Evolutionary conservation across 352 stramenopile species (phyloP).

Genomic region (Globisporangium emineosum): DNA sequence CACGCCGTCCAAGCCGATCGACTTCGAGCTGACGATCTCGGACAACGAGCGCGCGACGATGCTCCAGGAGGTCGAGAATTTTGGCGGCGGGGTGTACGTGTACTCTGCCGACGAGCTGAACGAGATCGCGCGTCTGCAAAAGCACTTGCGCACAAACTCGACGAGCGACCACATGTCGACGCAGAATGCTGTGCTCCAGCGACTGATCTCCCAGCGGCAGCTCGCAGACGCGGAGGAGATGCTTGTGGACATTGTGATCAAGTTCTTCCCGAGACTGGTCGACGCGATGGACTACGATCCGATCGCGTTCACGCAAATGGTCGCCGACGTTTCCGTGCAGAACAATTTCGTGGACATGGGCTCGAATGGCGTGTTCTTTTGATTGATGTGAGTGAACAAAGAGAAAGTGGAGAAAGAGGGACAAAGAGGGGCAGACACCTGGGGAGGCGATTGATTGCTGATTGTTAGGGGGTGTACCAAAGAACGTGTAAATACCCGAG

Average conservation of each 20-base stretch:
- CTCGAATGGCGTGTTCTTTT: conserved; percentile 14
- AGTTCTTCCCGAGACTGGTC: conserved; percentile 61
- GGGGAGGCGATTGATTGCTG: not conserved
- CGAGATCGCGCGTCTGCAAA: conserved; percentile 51
- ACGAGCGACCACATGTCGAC: not conserved
- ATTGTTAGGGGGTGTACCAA: conserved; percentile 4
- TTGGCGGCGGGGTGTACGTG: conserved; percentile 61
- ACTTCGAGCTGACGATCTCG: conserved; percentile 45
- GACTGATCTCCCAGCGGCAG: conserved; percentile 32
- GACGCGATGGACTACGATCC: conserved; percentile 83
- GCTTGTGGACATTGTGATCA: conserved; percentile 56
- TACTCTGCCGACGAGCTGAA: conserved; percentile 77
- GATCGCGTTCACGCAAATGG: conserved; percentile 64
- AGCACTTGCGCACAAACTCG: conserved; percentile 38
- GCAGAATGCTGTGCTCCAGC: conserved; percentile 25
- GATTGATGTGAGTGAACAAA: not conserved
- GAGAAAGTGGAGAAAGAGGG: not conserved
- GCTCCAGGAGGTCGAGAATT: conserved; percentile 63
- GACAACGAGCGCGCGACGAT: conserved; percentile 54
- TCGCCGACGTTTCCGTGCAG: conserved; percentile 31
- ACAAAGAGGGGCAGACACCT: not conserved
- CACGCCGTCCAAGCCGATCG: conserved; percentile 32
- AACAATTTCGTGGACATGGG: not conserved
- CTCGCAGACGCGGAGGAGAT: conserved; percentile 57
- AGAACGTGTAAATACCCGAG: conserved; percentile 3